Percentiles rank a stretch among this genome's conserved stretches.
Evolutionary conservation across 192 early-diverging fungal species (phyloP).

Genomic region (Kickxella alabastrina): DNA sequence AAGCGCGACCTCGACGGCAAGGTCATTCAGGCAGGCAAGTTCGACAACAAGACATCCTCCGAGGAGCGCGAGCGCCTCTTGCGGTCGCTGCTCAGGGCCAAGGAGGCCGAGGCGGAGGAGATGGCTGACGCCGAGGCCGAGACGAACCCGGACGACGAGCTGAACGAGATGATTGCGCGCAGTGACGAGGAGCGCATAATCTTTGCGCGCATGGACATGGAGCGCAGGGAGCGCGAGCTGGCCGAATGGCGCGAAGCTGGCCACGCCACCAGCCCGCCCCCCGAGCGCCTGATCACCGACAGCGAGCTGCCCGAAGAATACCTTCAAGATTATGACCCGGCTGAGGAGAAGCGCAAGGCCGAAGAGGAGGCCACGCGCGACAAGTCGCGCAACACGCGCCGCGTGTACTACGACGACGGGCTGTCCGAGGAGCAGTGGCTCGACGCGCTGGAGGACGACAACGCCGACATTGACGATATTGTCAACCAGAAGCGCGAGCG

Average conservation of each 20-base stretch:
- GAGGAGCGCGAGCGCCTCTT: constrained; percentile 91
- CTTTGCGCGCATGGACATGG: constrained; percentile 41
- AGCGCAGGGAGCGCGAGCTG: constrained; percentile 56
- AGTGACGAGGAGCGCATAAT: constrained; percentile 71
- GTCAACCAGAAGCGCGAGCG: constrained; percentile 48
- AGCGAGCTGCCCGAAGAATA: constrained; percentile 83
- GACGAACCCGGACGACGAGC: constrained; percentile 78
- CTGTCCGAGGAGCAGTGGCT: constrained; percentile 93
- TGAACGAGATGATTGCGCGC: constrained; percentile 92
- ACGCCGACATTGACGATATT: constrained; percentile 58
- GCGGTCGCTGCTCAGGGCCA: constrained; percentile 73
- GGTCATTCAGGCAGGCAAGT: constrained; percentile 99
- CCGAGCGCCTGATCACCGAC: constrained; percentile 80
- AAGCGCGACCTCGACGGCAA: constrained; percentile 97
- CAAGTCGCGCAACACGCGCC: constrained; percentile 67
- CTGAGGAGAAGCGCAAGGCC: constrained; percentile 48
- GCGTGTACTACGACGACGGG: constrained; percentile 86
- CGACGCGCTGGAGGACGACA: constrained; percentile 67
- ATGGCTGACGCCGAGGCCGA: constrained; percentile 65
- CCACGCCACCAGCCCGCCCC: constrained; percentile 51
- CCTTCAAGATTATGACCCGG: constrained; percentile 58
- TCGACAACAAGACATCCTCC: constrained; percentile 92
- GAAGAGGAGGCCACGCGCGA: constrained; percentile 63
- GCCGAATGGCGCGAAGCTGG: constrained; percentile 56
- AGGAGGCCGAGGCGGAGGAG: constrained; percentile 75